Evolutionary conservation across 2,329 filamentous ascomycete genomes (phyloP).

Genomic region (Aspergillus clavatus): DNA sequence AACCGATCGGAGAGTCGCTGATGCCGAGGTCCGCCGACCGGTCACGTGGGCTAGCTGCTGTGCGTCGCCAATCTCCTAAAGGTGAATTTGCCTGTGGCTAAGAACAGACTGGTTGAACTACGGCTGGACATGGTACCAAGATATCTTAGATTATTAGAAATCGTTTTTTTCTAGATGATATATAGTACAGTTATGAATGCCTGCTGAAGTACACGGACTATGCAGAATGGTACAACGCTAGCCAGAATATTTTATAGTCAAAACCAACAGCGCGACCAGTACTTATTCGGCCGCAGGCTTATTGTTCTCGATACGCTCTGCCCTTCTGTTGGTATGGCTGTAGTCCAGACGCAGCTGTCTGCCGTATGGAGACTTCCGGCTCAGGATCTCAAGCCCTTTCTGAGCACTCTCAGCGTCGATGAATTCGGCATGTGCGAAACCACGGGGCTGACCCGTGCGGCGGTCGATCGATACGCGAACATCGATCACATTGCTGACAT

Average conservation of each 20-base stretch:
- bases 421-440: slow-evolving; percentile 83
- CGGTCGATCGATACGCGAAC: slow-evolving; percentile 80
- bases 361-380: slow-evolving; percentile 58
- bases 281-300: background rate
- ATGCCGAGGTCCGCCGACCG: slow-evolving; percentile 19
- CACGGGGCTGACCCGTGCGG: slow-evolving; percentile 71
- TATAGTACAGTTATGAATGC: slow-evolving; percentile 1
- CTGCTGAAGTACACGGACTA: background rate
- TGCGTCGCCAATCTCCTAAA: background rate
- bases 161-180: background rate
- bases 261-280: background rate
- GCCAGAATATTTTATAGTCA: background rate
- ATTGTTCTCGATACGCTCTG: background rate
- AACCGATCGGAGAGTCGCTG: slow-evolving; percentile 13
- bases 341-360: slow-evolving; percentile 64
- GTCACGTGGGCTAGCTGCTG: slow-evolving; percentile 15
- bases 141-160: background rate
- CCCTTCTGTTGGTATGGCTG: slow-evolving; percentile 29
- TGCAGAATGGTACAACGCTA: background rate
- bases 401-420: slow-evolving; percentile 60
- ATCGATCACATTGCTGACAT: slow-evolving; percentile 65
- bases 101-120: too few species aligned
- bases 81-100: too few species aligned
- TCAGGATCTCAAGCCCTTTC: slow-evolving; percentile 54
- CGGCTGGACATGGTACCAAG: background rate